Evolutionary conservation across 441 rosid species (phyloP), one percentile per base, ranked within the genome.

Genomic region (Erodium trifolium): DNA sequence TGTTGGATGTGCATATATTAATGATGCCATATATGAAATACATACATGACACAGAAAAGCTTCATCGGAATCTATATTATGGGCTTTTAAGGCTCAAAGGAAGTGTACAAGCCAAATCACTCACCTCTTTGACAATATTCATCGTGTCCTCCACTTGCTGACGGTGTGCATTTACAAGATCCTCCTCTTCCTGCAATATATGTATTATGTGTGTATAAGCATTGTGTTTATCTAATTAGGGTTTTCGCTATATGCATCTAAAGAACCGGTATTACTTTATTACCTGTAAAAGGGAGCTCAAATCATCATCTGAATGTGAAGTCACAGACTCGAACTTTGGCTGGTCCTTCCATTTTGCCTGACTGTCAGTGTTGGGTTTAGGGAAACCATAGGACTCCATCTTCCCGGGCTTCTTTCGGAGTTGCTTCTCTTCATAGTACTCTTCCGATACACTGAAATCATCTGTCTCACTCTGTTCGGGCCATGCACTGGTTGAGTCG

Each of bases 381-480:
- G 82, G 51, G 12, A 73, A 67, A 69, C 72, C 80, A 69, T 76
- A 78, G 45, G 87, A 75, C 75, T 88, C 96, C 7, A 68, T 75
- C 82, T 85, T 88, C 74, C 80, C 93, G 70, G 81, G 87, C 78
- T 88, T 90, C 82, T 81, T 92, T 93, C 93, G 79, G 70, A 67
- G 65, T 67, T 81, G 83, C 80, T 82, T 88, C 78, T 89, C 97
- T 68, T 85, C 98, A 72, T 80, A 85, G 55, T 83, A 74, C 47
- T 84, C 87, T 72, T 91, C 96, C 0, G 89, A 80, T 68, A 81
- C 86, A 75, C 86, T 89, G 77, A 79, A 82, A 62, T 93, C 96
- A 66, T 87, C 96, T 82, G 80, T 79, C 73, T 83, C 88, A 71
- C 73, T 86, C 75, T 87, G 88, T 67, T 91, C 98, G 49, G 80